Percentiles rank a stretch among this genome's conserved stretches.
Evolutionary conservation across 495 filamentous ascomycete species (phyloP).

Genomic region (Penicillium egyptiacum): DNA sequence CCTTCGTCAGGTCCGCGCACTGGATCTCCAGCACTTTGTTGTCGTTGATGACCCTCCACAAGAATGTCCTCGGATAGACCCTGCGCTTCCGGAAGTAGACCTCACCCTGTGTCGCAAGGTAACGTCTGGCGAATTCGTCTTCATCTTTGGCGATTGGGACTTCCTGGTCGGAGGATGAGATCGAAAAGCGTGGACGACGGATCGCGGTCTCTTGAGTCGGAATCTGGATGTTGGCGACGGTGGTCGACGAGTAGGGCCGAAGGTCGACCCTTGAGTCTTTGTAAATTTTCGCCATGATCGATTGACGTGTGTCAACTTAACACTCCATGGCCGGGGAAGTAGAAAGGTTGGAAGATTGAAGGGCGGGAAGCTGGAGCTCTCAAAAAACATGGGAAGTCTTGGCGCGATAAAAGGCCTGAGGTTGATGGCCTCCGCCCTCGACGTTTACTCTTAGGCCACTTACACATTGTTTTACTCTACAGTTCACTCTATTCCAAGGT

Average conservation of each 20-base stretch:
- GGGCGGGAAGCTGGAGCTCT: slow-evolving; percentile 45
- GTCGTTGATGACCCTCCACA: slow-evolving; percentile 86
- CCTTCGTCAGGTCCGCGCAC: slow-evolving; percentile 76
- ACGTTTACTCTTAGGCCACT: neutral
- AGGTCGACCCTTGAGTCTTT: slow-evolving; percentile 85
- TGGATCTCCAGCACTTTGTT: slow-evolving; percentile 79
- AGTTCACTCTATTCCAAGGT: too few species aligned
- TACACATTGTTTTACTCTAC: neutral
- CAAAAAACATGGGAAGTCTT: slow-evolving; percentile 47
- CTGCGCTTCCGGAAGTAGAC: slow-evolving; percentile 79
- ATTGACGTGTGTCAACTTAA: slow-evolving; percentile 33
- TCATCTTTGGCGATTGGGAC: slow-evolving; percentile 62
- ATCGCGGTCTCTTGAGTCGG: slow-evolving; percentile 50
- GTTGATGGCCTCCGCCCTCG: slow-evolving; percentile 1
- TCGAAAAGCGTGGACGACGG: slow-evolving; percentile 47
- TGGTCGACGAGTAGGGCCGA: slow-evolving; percentile 66
- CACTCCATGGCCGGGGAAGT: slow-evolving; percentile 39
- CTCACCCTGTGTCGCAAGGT: slow-evolving; percentile 75
- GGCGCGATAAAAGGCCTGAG: slow-evolving; percentile 25
- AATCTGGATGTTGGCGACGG: slow-evolving; percentile 72
- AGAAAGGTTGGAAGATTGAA: slow-evolving; percentile 28
- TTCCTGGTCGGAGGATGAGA: slow-evolving; percentile 40
- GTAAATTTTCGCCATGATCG: slow-evolving; percentile 60
- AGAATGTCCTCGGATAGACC: slow-evolving; percentile 74
- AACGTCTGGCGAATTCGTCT: slow-evolving; percentile 64